These are phyloP conservation scores for Dysphania ambrosioides DNA, from an alignment of 148 eudicot species.

Conservation along the genomic window DNA sequence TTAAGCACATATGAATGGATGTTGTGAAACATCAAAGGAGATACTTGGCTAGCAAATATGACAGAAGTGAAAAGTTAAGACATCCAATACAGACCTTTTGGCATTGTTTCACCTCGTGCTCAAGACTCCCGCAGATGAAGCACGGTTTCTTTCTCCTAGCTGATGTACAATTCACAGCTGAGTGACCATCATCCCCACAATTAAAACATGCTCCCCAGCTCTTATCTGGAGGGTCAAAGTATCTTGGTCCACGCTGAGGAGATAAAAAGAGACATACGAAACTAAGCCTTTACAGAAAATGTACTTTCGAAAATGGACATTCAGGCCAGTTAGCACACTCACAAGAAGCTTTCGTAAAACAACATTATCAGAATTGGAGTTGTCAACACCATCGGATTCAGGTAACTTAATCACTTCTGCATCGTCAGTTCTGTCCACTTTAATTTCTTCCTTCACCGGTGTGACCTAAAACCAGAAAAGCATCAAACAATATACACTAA, in stretches of 20 bases:
- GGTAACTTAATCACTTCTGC: slow-evolving; percentile 26
- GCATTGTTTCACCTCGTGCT: slow-evolving; percentile 81
- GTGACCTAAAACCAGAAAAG: slow-evolving; percentile 33
- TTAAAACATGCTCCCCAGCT: slow-evolving; percentile 93
- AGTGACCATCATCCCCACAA: slow-evolving; percentile 95
- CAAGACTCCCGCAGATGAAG: slow-evolving; percentile 89
- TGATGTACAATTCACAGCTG: slow-evolving; percentile 55
- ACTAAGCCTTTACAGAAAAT: slow-evolving; percentile 35
- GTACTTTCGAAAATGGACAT: slow-evolving; percentile 27
- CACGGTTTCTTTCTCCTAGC: slow-evolving; percentile 87
- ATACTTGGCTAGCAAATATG: not conserved
- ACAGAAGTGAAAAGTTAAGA: not conserved
- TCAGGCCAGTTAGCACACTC: slow-evolving; percentile 53
- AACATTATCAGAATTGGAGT: slow-evolving; percentile 46
- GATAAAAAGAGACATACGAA: slow-evolving; percentile 41
- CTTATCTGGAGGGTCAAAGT: slow-evolving; percentile 90
- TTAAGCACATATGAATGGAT: not conserved
- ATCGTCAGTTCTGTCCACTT: slow-evolving; percentile 28
- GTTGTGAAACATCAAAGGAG: not conserved
- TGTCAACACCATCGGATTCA: slow-evolving; percentile 40
- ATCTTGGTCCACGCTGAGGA: slow-evolving; percentile 91
- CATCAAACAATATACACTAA: not conserved
- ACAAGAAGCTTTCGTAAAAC: slow-evolving; percentile 91
- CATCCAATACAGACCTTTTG: slow-evolving; percentile 51
- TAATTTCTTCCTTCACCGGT: slow-evolving; percentile 31